Base-by-base conservation (phyloP, 2,329 filamentous ascomycete species). In the Ascochyta lentis region DNA sequence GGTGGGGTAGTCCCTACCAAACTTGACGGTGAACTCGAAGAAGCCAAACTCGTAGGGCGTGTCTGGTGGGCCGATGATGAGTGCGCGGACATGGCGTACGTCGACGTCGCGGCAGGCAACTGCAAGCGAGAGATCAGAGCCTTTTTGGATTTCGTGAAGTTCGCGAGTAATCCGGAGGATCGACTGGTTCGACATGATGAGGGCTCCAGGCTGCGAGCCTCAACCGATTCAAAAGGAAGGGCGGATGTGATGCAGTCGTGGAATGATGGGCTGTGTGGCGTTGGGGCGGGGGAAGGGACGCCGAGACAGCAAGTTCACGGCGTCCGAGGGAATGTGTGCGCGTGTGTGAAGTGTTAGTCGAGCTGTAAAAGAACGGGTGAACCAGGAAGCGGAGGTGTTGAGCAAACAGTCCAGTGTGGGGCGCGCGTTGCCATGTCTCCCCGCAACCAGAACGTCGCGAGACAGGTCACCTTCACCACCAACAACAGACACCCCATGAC, bases 41-140 rank as follows among this genome's bases (percentile, higher is more conserved):
- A 97, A 97, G 3, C 95, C 95, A 71, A 96, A 97, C 76, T 97
- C 93, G 76, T 99, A 99, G 0, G 94, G 93, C 0, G 93, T 96
- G 66, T 95, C 93, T 62, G 94, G 92, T 23, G 95, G 94, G 0
- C 95, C 95, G 64, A 98, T 86, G 68, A 98, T 94, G 61, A 98
- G 77, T 44, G 93, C 92, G 72, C 87, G 89, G 45, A 98, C 89
- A 72, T 91, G 89, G 51, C 93, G 89, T 58, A 98, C 91, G 75
- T 99, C 92, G 65, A 87, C 84, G 76, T 98, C 95, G 47, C 90
- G 84, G 72, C 90, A 96, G 53, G 91, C 90, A 44, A 97, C 92
- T 10, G 91, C 91, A 60, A 98, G 84, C 27, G 93, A 96, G 31
- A 97, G 82, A 76, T 97, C 93, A 19, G 87, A 85, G 60, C 86